phyloP scores from a whole-genome alignment of 179 eudicot species.

The Camellia oleifera region DNA sequence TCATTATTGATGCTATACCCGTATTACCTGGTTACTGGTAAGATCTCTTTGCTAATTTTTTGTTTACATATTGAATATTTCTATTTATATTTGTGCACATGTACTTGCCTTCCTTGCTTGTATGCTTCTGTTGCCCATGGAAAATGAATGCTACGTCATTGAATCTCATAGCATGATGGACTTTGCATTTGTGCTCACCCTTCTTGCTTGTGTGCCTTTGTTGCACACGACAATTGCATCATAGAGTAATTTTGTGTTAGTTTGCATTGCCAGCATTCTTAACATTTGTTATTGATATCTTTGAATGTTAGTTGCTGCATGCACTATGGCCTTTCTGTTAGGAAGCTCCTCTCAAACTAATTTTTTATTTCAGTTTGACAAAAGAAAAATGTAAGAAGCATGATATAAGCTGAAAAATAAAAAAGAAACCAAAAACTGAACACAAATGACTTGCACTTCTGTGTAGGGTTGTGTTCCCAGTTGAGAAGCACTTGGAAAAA shows the following conservation, averaged over 20 bases:
- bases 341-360: neutral
- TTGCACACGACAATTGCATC: too few relatives aligned
- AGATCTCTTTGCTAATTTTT: constrained; percentile 17
- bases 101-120: neutral
- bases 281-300: too few relatives aligned
- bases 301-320: neutral
- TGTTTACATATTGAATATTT: neutral
- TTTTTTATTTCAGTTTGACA: neutral
- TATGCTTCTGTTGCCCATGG: neutral
- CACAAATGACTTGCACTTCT: neutral
- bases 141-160: neutral
- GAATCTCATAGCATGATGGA: neutral
- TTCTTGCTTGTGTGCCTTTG: too few relatives aligned
- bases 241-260: too few relatives aligned
- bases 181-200: neutral
- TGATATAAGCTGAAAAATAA: neutral
- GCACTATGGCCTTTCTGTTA: neutral
- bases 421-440: neutral
- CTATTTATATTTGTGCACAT: neutral
- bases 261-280: too few relatives aligned
- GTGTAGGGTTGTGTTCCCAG: too few relatives aligned
- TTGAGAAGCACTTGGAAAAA: neutral
- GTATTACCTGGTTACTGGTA: constrained; percentile 88
- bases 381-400: neutral
- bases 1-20: constrained; percentile 68